Evolutionary conservation across 768 basidiomycete species (phyloP).

Genomic region (Phaeolepiota aurea): DNA sequence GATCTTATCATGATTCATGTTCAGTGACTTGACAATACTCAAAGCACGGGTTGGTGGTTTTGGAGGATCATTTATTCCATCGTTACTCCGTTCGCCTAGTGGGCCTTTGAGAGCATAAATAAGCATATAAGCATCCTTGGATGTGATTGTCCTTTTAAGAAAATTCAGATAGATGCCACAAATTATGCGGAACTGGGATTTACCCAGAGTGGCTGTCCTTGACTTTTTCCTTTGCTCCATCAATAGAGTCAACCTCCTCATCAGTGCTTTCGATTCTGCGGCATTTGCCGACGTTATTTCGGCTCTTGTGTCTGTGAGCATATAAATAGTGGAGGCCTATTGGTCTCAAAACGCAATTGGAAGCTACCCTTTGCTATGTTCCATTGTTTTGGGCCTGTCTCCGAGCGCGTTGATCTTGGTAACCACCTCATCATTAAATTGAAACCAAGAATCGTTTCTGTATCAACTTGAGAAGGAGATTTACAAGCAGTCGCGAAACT

Average conservation of each 20-base stretch:
- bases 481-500: constrained; percentile 15
- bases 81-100: not conserved
- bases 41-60: constrained; percentile 48
- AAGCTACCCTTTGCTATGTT: not conserved
- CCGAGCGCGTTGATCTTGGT: constrained; percentile 50
- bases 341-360: not conserved
- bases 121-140: constrained; percentile 93
- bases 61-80: constrained; percentile 14
- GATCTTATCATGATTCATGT: constrained; percentile 44
- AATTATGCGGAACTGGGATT: not conserved
- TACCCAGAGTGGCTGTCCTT: not conserved
- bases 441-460: constrained; percentile 74
- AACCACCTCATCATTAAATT: constrained; percentile 88
- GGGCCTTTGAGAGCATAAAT: constrained; percentile 58
- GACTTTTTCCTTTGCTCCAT: not conserved
- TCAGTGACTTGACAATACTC: constrained; percentile 44
- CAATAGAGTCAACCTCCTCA: constrained; percentile 25
- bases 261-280: constrained; percentile 53
- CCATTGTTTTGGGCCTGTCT: constrained; percentile 22
- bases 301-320: constrained; percentile 21
- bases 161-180: not conserved
- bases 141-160: constrained; percentile 41
- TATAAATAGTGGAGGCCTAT: not conserved
- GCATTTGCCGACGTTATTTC: constrained; percentile 36
- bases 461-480: constrained; percentile 5